Conservation (phyloP, 1,284 basidiomycete genomes). For the Tylopilus sp. region DNA sequence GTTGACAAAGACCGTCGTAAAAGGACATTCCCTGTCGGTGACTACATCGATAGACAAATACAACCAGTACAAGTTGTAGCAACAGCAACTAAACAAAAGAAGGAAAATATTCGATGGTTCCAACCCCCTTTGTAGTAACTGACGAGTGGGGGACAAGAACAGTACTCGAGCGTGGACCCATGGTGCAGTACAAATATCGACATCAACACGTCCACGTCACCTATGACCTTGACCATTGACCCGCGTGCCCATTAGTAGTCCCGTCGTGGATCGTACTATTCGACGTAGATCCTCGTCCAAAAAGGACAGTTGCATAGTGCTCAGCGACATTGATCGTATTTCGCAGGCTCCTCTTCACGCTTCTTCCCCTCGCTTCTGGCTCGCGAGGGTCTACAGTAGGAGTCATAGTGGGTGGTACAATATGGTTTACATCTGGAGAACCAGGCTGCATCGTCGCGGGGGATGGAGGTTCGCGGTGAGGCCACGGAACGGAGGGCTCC, state of each 20-base stretch:
- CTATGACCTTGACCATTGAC: slow-evolving; percentile 29
- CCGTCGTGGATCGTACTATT: slow-evolving; percentile 23
- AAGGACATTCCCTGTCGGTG: slow-evolving; percentile 7
- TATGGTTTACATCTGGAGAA: slow-evolving; percentile 39
- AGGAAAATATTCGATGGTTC: slow-evolving; percentile 13
- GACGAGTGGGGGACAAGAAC: slow-evolving; percentile 6
- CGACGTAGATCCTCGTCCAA: slow-evolving; percentile 42
- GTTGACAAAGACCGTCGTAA: slow-evolving; percentile 7
- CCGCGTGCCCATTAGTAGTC: slow-evolving; percentile 21
- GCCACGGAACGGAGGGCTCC: slow-evolving; percentile 26
- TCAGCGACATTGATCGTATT: slow-evolving; percentile 66
- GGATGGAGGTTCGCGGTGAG: slow-evolving; percentile 26
- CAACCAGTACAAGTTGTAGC: slow-evolving; percentile 25
- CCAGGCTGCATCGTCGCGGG: slow-evolving; percentile 22
- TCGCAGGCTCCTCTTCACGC: slow-evolving; percentile 59
- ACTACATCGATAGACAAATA: slow-evolving; percentile 24
- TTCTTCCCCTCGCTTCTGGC: slow-evolving; percentile 47
- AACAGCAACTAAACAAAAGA: slow-evolving; percentile 21
- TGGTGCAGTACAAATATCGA: slow-evolving; percentile 11
- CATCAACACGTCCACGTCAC: slow-evolving; percentile 1
- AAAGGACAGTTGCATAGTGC: slow-evolving; percentile 62
- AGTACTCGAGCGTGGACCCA: neutral
- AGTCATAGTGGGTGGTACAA: slow-evolving; percentile 41
- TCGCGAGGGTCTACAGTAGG: slow-evolving; percentile 29
- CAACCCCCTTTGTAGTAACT: slow-evolving; percentile 10